Evolutionary conservation across 2,329 filamentous ascomycete genomes (phyloP).

Genomic region (Cytospora leucostoma): DNA sequence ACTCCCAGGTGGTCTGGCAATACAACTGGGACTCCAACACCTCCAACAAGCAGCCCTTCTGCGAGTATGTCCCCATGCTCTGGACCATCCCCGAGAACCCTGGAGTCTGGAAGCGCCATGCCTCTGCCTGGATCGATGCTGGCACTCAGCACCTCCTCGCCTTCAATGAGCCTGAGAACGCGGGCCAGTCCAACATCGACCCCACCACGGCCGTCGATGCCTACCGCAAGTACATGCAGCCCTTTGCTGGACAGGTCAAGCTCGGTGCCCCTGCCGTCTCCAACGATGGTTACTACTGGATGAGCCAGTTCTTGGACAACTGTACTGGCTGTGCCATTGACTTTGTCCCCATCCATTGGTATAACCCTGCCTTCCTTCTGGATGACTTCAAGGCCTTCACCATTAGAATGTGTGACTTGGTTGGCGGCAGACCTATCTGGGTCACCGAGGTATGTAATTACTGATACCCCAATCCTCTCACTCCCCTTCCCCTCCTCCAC

Average conservation of each 20-base stretch:
- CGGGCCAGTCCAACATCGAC: slow-evolving; percentile 32
- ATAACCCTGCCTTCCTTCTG: slow-evolving; percentile 40
- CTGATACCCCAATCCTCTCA: not conserved
- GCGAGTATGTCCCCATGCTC: slow-evolving; percentile 33
- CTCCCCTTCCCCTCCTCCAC: not conserved
- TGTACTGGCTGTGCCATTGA: slow-evolving; percentile 48
- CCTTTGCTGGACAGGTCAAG: slow-evolving; percentile 44
- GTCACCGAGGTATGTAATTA: slow-evolving; percentile 42
- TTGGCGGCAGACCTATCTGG: slow-evolving; percentile 44
- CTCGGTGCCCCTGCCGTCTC: slow-evolving; percentile 51
- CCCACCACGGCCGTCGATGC: slow-evolving; percentile 40
- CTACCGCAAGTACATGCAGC: slow-evolving; percentile 47
- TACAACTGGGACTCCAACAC: slow-evolving; percentile 34
- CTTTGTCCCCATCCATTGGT: slow-evolving; percentile 49
- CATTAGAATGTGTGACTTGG: slow-evolving; percentile 40
- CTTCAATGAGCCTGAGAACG: slow-evolving; percentile 33
- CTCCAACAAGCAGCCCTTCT: slow-evolving; percentile 28
- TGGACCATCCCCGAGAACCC: slow-evolving; percentile 29
- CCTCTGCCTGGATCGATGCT: slow-evolving; percentile 20
- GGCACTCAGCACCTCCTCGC: slow-evolving; percentile 30
- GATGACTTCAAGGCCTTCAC: slow-evolving; percentile 48
- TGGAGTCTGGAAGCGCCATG: slow-evolving; percentile 27
- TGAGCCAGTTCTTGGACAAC: slow-evolving; percentile 44
- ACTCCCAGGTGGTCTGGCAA: slow-evolving; percentile 31
- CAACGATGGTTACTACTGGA: slow-evolving; percentile 47